These are phyloP conservation scores for Hyparrhenia diplandra DNA, from an alignment of 176 grass and related monocot species.

Conservation along the genomic window DNA sequence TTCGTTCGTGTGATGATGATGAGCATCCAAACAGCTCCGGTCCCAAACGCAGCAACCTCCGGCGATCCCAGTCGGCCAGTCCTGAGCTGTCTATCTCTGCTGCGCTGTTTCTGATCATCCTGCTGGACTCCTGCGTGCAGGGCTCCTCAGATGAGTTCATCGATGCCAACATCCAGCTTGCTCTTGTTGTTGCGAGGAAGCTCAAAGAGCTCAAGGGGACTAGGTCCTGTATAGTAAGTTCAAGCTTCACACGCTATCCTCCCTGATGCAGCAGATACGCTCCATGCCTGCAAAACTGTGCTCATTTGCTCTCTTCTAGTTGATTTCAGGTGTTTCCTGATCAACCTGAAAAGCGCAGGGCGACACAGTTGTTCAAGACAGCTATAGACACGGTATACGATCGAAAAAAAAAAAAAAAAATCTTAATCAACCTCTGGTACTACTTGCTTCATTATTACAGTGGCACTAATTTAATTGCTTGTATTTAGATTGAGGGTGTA, in stretches of 20 bases:
- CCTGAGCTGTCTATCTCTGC: background rate
- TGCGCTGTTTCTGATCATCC: background rate
- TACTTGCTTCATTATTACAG: background rate
- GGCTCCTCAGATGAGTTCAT: slow-evolving; percentile 98
- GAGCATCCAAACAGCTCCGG: too few relatives aligned
- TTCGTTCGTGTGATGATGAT: too few relatives aligned
- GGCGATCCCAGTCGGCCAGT: too few relatives aligned
- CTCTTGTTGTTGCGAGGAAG: slow-evolving; percentile 70
- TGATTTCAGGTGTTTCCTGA: slow-evolving; percentile 92
- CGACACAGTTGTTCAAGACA: slow-evolving; percentile 62
- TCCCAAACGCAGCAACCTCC: too few relatives aligned
- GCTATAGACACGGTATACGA: slow-evolving; percentile 68
- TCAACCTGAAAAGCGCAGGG: slow-evolving; percentile 84
- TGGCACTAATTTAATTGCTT: background rate
- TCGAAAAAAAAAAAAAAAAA: too few relatives aligned
- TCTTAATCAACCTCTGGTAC: background rate
- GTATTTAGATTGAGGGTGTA: slow-evolving; percentile 61
- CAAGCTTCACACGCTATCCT: background rate
- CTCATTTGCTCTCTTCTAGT: slow-evolving; percentile 41
- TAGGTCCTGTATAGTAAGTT: slow-evolving; percentile 79
- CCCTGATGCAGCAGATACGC: background rate
- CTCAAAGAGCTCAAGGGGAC: slow-evolving; percentile 67
- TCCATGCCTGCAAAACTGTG: background rate
- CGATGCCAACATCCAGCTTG: slow-evolving; percentile 94
- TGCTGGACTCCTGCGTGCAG: slow-evolving; percentile 36